Conservation (phyloP, 495 filamentous ascomycete genomes). For the Podospora comata region DNA sequence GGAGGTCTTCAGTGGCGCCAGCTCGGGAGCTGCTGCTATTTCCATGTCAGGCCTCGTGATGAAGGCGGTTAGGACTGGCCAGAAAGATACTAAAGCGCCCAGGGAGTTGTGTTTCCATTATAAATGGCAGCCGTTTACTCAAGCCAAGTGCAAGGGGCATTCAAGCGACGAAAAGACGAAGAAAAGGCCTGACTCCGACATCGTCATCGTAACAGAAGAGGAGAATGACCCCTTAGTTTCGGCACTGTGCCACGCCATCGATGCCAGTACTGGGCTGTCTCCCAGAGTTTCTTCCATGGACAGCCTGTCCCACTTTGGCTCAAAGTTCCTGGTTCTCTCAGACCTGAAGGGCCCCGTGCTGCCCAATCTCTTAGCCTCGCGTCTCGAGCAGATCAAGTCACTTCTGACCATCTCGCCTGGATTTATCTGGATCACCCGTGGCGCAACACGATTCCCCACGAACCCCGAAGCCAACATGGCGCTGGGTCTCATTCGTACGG, state of each 20-base stretch:
- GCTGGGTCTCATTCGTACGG: slow-evolving; percentile 38
- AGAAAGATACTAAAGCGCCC: slow-evolving; percentile 12
- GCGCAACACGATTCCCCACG: slow-evolving; percentile 36
- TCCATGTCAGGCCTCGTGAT: slow-evolving; percentile 35
- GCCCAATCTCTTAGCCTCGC: slow-evolving; percentile 22
- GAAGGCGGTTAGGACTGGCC: slow-evolving; percentile 17
- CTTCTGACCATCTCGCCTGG: slow-evolving; percentile 38
- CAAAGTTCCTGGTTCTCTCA: slow-evolving; percentile 33
- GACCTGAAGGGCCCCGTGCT: slow-evolving; percentile 32
- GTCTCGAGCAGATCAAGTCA: slow-evolving; percentile 37
- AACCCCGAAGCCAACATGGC: slow-evolving; percentile 39
- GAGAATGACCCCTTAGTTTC: slow-evolving; percentile 38
- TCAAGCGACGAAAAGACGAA: slow-evolving; percentile 8
- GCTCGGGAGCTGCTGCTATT: slow-evolving; percentile 28
- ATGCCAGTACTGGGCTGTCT: slow-evolving; percentile 31
- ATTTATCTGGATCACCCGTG: slow-evolving; percentile 42
- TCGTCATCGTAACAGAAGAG: slow-evolving; percentile 40
- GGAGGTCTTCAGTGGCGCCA: slow-evolving; percentile 31
- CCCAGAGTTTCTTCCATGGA: slow-evolving; percentile 30
- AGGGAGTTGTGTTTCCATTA: slow-evolving; percentile 43
- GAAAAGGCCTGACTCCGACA: slow-evolving; percentile 21
- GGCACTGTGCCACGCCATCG: slow-evolving; percentile 32
- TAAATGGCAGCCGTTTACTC: slow-evolving; percentile 39
- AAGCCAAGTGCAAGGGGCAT: slow-evolving; percentile 15
- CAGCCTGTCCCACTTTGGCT: slow-evolving; percentile 24